Base-by-base conservation (phyloP, 2,329 filamentous ascomycete genomes). In the Penicillium fuscoglaucum region DNA sequence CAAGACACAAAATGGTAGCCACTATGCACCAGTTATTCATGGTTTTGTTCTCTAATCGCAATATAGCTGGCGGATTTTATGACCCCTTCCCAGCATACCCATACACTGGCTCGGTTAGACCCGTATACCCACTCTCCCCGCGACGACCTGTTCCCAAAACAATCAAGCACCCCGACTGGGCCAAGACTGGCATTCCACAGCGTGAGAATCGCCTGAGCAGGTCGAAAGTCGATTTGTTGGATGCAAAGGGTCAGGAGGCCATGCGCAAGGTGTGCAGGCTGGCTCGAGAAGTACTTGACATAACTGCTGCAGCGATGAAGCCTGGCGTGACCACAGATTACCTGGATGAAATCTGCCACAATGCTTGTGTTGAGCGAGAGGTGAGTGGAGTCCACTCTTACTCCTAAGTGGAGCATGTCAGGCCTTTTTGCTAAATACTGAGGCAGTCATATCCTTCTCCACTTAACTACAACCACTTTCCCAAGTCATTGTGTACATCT, bases 401-500 rank as follows among this genome's bases (percentile, higher is more conserved):
- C 31, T 24, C 2, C 26, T 29, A 12, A 9, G 1, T 29, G 5
- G 49, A 31, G 10, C 12, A 31, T 21, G 6, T 29, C 5, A 13
- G 17, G 1, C 31, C 19, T 49, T 3, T 46, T 31, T 3, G 17
- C 50, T 58, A 41, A 55, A 19, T 15, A 13, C 1, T 1, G n/a
- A 43, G 41, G 24, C 60, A 96, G 91, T 88, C 91, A n/a, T 96
- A 96, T 74, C 92, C 92, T 1, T 96, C 92, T 1, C 91, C 91
- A 1, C 80, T 96, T 29, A 96, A 96, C 79, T 96, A 96, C 79
- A 90, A 88, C 79, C 82, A 90, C 74, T 97, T 96, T 77, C 93
- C 93, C 65, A 97, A 97, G 79, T 97, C 93, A 0, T 87, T 96
- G 62, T 97, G 93, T 77, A 96, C 91, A 6, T 96, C 92, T 6